phyloP scores from a whole-genome alignment of 2,329 filamentous ascomycete species.

The Epichloe sibirici region DNA sequence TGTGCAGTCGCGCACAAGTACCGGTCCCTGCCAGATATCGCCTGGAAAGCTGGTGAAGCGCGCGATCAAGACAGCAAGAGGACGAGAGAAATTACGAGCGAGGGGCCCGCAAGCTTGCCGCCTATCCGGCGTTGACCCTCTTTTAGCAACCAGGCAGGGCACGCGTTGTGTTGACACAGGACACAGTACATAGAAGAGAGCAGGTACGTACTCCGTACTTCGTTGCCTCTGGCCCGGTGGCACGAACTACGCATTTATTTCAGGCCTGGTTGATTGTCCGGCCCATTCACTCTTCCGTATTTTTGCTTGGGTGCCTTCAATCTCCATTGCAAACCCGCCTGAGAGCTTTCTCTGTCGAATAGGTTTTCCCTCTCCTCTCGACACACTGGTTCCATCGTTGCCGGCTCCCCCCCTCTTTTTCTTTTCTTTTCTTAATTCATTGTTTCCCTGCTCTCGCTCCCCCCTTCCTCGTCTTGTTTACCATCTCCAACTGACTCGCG shows the following conservation, averaged over 20 bases:
- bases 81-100: not conserved
- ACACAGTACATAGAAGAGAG: not conserved
- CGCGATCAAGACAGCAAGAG: not conserved
- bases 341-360: not conserved
- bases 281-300: conserved; percentile 7
- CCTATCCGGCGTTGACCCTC: conserved; percentile 1
- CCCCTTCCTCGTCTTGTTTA: conserved; percentile 1
- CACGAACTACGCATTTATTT: not conserved
- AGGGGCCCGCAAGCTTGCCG: not conserved
- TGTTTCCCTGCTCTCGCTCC: not conserved
- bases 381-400: conserved; percentile 4
- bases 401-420: not conserved
- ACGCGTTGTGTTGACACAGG: not conserved
- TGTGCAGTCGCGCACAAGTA: not conserved
- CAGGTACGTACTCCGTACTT: conserved; percentile 2
- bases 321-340: conserved; percentile 6
- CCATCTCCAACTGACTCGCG: conserved; percentile 1
- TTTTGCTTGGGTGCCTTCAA: not conserved
- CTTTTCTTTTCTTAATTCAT: not conserved
- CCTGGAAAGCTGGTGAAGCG: not conserved
- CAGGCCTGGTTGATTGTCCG: not conserved
- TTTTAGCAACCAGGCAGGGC: not conserved
- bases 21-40: not conserved
- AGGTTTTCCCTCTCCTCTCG: not conserved
- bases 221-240: not conserved